Evolutionary conservation across 306 rosid species (phyloP), one percentile per base, ranked within the genome.

Genomic region (Cucumis cinereus): DNA sequence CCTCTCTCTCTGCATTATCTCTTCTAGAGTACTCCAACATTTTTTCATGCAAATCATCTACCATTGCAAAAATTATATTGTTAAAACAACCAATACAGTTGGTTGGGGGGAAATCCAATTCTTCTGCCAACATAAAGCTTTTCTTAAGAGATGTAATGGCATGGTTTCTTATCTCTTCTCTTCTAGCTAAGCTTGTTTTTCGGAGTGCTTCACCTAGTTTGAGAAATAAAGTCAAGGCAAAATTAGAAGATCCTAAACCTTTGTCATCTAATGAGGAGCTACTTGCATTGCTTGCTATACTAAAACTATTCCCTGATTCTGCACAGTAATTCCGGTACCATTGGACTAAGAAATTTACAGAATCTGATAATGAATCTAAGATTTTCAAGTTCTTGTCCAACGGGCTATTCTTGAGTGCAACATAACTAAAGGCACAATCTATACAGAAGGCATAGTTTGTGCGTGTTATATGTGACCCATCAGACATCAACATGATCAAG

Each of bases 1-100:
- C 84, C 85, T 94, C 99, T 83, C 81, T 90, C 87, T 92, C 97
- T 7, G 95, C 87, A 17, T 86, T 84, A 13, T 89, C 99, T 77
- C 99, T 88, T 74, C 93, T 85, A 8, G 95, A 94, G 78, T 94
- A 94, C 75, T 94, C 99, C 84, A 94, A 61, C 93, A 92, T 88
- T 82, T 94, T 94, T 77, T 94, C 92, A 55, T 92, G 97, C 57
- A 94, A 83, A 80, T 92, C 97, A 75, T 92, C 99, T 11, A 92
- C 91, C 99, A 90, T 94, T 4, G 93, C 89, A 40, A 94, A 94
- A 26, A 94, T 71, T 79, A 92, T 88, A 3, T 84, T 92, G 84
- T 88, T 90, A 80, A 94, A 89, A 62, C 87, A 90, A 82, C 67
- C 90, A 0, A 89, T 85, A 40, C 90, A 90, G 74, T 84, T 86